Conservation (phyloP, 495 filamentous ascomycete genomes). For the Penicillium paxilli region DNA sequence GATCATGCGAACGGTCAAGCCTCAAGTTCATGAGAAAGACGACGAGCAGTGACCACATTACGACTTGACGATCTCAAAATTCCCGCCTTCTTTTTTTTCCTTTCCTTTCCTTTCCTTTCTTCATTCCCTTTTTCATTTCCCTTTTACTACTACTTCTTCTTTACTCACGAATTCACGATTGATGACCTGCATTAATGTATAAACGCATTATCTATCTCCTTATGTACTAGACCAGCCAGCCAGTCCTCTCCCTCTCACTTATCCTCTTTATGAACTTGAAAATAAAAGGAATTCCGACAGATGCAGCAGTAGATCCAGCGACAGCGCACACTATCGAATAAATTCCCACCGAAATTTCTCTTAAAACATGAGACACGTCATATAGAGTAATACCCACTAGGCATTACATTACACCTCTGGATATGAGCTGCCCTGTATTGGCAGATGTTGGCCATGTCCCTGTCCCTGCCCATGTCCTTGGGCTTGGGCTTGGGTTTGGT, state of each 20-base stretch:
- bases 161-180: slow-evolving; percentile 3
- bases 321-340: too few species aligned
- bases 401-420: too few species aligned
- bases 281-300: not conserved
- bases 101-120: not conserved
- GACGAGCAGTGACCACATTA: not conserved
- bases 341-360: too few species aligned
- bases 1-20: slow-evolving; percentile 10
- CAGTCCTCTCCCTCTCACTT: too few species aligned
- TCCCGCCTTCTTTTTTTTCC: not conserved
- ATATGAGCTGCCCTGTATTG: too few species aligned
- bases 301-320: too few species aligned
- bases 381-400: too few species aligned
- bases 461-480: not conserved
- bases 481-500: not conserved
- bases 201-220: not conserved
- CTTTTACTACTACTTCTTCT: too few species aligned
- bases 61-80: not conserved
- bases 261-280: not conserved
- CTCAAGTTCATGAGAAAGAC: not conserved
- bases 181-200: slow-evolving; percentile 14
- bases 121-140: not conserved
- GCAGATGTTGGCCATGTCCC: too few species aligned
- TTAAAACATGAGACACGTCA: too few species aligned
- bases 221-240: slow-evolving; percentile 4